Base-by-base conservation (phyloP, 192 early-diverging fungal genomes). In the Dissophora globulifera region DNA sequence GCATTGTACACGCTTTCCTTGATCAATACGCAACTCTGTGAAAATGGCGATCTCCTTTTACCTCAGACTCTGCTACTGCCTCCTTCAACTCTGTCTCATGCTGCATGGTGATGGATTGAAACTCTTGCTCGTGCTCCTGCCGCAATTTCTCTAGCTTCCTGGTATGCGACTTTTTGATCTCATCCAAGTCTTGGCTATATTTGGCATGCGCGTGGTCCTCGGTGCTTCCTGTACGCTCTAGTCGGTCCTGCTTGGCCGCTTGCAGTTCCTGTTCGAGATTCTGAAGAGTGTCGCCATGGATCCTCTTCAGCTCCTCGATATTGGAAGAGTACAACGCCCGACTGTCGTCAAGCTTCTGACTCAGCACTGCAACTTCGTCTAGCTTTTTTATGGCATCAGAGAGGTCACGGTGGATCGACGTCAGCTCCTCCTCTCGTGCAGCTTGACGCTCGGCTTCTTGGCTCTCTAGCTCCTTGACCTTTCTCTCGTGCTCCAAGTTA, bases 211-310 rank as follows among this genome's bases (percentile, higher is more conserved):
- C 53, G 13, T 46, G 20, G 1, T 56, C 16, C 7, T 40, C 57
- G 4, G 27, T 15, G 9, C 33, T 30, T 23, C 47, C 22, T 0
- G 48, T 1, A 16, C 56, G 58, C n/a, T 35, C 19, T 11, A 42
- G 29, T 15, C 51, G n/a, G 22, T 76, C 56, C 23, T 52, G 62
- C 45, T 60, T 58, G 16, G 31, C 31, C 0, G 42, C 25, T 9
- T 72, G 61, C 30, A 80, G 50, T 19, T 80, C 79, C 38, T 55
- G 3, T 31, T 61, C 79, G 17, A 75, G 17, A 43, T 57, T 31
- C 26, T 69, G 60, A 11, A 80, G 32, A 11, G 57, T 58, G 8
- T 79, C 67, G 16, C 69, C 76, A 49, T 79, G 76, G 11, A 67
- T 62, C 19, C 72, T 50, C 43, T 66, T 66, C 15, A 76, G 58